Percentiles rank a stretch among this genome's conserved stretches.
These are phyloP conservation scores for Umbelopsis sp. DNA, from an alignment of 192 early-diverging fungal genomes.

Conservation along the genomic window DNA sequence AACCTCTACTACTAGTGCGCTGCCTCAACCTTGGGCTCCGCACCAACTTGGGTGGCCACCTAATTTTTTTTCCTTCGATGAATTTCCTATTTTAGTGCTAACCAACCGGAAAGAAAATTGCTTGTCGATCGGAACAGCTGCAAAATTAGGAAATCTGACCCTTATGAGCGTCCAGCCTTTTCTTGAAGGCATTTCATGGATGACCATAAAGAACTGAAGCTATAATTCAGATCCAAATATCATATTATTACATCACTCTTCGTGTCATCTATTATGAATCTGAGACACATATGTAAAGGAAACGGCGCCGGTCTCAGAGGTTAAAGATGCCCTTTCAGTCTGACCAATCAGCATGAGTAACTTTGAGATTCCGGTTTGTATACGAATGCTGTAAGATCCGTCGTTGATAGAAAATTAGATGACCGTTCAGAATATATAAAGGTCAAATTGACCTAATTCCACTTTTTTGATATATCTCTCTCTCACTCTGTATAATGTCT, in stretches of 20 bases:
- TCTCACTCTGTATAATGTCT: conserved; percentile 41
- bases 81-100: no score
- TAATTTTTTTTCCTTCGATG: no score
- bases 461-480: conserved; percentile 18
- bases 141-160: no score
- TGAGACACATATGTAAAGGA: background rate
- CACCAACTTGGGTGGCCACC: no score
- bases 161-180: no score
- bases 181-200: no score
- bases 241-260: no score
- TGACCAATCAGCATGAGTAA: background rate
- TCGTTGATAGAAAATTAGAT: conserved; percentile 19
- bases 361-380: background rate
- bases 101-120: no score
- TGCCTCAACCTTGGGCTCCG: no score
- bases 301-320: background rate
- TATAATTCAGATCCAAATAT: background rate
- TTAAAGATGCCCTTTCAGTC: background rate
- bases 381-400: conserved; percentile 16
- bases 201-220: no score
- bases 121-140: no score
- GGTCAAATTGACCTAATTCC: background rate
- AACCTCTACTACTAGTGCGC: no score
- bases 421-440: conserved; percentile 1
- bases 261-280: background rate